Conservation (phyloP, 2,329 filamentous ascomycete genomes). For the Beauveria sp. region DNA sequence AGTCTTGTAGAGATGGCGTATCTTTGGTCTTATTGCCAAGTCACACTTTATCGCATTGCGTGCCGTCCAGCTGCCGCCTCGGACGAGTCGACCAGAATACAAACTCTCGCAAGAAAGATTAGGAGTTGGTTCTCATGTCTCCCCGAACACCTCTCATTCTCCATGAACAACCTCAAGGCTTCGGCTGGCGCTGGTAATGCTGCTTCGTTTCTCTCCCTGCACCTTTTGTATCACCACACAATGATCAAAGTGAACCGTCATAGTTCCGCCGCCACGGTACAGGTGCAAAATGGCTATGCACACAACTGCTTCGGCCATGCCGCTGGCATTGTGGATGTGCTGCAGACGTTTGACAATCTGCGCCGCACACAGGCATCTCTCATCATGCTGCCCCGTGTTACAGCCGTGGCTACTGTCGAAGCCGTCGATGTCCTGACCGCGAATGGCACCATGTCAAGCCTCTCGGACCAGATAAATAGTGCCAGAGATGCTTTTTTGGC, state of each 20-base stretch:
- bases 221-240: conserved; percentile 58
- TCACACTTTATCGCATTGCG: conserved; percentile 42
- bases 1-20: conserved; percentile 55
- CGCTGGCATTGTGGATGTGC: conserved; percentile 41
- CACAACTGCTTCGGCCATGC: conserved; percentile 45
- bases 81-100: conserved; percentile 28
- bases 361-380: conserved; percentile 24
- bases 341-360: conserved; percentile 32
- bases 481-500: conserved; percentile 46
- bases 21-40: conserved; percentile 58
- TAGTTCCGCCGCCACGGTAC: conserved; percentile 31
- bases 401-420: conserved; percentile 53
- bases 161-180: conserved; percentile 47
- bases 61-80: conserved; percentile 21
- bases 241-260: conserved; percentile 60
- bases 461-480: conserved; percentile 45
- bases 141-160: conserved; percentile 47
- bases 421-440: conserved; percentile 61
- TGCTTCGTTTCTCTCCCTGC: conserved; percentile 55
- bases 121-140: conserved; percentile 52
- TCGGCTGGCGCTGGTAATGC: conserved; percentile 45
- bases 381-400: conserved; percentile 50
- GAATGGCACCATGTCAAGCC: conserved; percentile 43
- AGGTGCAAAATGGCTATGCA: conserved; percentile 37
- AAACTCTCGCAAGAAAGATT: conserved; percentile 42